These are phyloP conservation scores for Penicillium argentinense DNA, from an alignment of 495 filamentous ascomycete genomes.

Conservation along the genomic window DNA sequence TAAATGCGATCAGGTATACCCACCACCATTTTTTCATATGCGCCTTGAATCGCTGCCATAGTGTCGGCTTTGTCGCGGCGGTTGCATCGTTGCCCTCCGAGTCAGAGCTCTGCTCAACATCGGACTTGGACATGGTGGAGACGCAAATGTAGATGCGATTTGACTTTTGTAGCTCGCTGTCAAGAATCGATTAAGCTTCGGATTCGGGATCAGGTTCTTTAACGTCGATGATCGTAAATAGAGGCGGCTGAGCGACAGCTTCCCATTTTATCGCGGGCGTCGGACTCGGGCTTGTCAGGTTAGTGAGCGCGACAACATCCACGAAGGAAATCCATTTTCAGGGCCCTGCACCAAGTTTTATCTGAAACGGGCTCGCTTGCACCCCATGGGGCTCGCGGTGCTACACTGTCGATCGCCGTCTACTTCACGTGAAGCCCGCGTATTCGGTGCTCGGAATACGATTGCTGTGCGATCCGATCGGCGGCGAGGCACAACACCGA, in stretches of 20 bases:
- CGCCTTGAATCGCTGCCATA: constrained; percentile 23
- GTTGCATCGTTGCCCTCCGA: constrained; percentile 8
- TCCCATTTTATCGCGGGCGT: constrained; percentile 1
- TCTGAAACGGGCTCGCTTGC: neutral
- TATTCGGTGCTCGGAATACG: constrained; percentile 3
- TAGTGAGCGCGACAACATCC: neutral
- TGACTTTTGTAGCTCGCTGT: neutral
- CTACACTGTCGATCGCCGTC: neutral
- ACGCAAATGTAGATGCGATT: neutral
- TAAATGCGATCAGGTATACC: constrained; percentile 24
- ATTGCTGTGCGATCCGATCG: neutral
- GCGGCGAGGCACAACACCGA: neutral
- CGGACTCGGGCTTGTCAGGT: neutral
- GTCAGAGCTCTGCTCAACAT: constrained; percentile 18
- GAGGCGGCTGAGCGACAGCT: neutral
- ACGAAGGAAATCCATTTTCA: neutral
- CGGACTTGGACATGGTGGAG: constrained; percentile 24
- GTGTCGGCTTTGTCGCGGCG: constrained; percentile 16
- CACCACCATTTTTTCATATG: constrained; percentile 38
- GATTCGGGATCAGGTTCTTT: neutral
- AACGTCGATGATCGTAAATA: neutral
- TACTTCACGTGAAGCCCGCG: neutral
- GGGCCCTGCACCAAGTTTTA: neutral
- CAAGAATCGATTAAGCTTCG: neutral
- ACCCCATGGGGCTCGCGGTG: neutral